Base-by-base conservation (phyloP, 805 yeast species). In the Peterozyma xylosa region DNA sequence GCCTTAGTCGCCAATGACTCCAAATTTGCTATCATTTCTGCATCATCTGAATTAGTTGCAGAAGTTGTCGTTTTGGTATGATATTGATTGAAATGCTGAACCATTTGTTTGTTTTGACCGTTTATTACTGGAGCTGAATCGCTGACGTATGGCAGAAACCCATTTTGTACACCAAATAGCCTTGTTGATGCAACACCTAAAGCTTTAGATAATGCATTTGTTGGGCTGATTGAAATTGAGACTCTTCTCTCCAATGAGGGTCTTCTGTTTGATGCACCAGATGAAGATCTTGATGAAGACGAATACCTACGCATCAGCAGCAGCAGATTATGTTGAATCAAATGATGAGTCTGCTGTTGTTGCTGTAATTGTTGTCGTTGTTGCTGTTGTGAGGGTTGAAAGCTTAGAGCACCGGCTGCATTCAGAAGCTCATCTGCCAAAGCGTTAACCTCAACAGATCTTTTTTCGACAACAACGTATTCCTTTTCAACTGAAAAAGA, bases 401-500 rank as follows among this genome's bases (percentile, higher is more conserved):
- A 60, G 10, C 68, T 66, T 48, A 68, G 70, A 1, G 76, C 80
- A 30, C 73, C 70, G 5, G 73, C 81, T 2, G 81, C 81, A 46
- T 68, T 66, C 13, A 87, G 90, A 42, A 91, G 66, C 59, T 90
- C 96, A 61, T 91, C 98, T 2, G 99, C 99, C 45, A 93, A 70
- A 2, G 96, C 91, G 66, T 91, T 91, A 9, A 91, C 95, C 58
- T 93, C 98, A 3, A 91, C 97, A 0, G 93, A 87, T 41, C 95
- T 76, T 60, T 91, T 93, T 60, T 91, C 98, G 29, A 91, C 90
- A 35, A 91, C 95, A 32, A 91, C 98, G 54, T 91, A 91, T 55
- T 89, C 97, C 51, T 78, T 81, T 53, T 88, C 96, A 45, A 80
- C 65, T 21, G 74, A 70, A 17, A 73, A 56, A 42, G 80, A 85